These are phyloP conservation scores for Leishmania tropica DNA, from an alignment of 208 protist species.

Conservation along the genomic window DNA sequence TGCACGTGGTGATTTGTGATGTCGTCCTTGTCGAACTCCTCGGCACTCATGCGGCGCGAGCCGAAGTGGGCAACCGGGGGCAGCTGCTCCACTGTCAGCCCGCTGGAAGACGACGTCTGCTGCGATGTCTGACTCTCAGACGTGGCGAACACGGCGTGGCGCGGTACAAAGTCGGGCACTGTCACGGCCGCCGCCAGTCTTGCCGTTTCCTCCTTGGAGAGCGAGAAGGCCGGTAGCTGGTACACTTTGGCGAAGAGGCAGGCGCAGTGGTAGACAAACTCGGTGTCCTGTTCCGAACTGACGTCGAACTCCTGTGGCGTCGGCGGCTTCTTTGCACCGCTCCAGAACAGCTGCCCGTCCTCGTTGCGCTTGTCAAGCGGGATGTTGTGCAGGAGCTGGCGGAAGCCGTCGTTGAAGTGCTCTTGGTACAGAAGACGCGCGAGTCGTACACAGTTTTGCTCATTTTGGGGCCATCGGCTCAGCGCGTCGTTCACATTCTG, in stretches of 20 bases:
- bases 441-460: slow-evolving; percentile 95
- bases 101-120: slow-evolving; percentile 33
- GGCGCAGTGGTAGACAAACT: slow-evolving; percentile 87
- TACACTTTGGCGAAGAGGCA: slow-evolving; percentile 74
- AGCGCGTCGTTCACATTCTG: slow-evolving; percentile 79
- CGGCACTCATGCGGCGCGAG: slow-evolving; percentile 50
- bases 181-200: slow-evolving; percentile 41
- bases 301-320: slow-evolving; percentile 74
- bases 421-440: slow-evolving; percentile 96
- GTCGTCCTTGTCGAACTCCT: slow-evolving; percentile 96
- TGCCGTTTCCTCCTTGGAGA: slow-evolving; percentile 51
- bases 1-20: slow-evolving; percentile 93
- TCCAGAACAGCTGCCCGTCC: slow-evolving; percentile 92
- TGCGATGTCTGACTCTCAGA: slow-evolving; percentile 72
- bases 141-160: slow-evolving; percentile 72
- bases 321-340: slow-evolving; percentile 90
- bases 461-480: slow-evolving; percentile 72
- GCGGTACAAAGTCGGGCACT: slow-evolving; percentile 67
- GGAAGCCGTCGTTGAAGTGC: slow-evolving; percentile 96
- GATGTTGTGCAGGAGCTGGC: slow-evolving; percentile 98
- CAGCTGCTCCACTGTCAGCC: slow-evolving; percentile 47
- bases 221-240: slow-evolving; percentile 38
- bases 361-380: slow-evolving; percentile 96
- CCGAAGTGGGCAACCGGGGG: slow-evolving; percentile 47
- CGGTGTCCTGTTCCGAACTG: slow-evolving; percentile 48